Base-by-base conservation (phyloP, 2,329 filamentous ascomycete genomes). In the Teratosphaeriaceae sp. region DNA sequence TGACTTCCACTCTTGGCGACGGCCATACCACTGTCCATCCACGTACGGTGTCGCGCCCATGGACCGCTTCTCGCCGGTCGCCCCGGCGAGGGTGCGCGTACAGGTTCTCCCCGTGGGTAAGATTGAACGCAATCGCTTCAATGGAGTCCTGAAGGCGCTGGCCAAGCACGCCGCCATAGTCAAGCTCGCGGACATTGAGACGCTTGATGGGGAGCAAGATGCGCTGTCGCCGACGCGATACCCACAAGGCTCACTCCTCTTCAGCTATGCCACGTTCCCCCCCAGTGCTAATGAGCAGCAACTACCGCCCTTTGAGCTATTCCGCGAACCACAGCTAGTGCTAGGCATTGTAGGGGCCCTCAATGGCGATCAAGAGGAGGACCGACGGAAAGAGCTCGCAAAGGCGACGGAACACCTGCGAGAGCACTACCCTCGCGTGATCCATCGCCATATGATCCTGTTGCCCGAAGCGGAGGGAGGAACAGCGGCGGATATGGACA, bases 21-120 rank as follows among this genome's bases (percentile, higher is more conserved):
- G n/a, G n/a, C 8, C 24, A 27, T 27, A 8, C 24, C n/a, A 8
- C n/a, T n/a, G 24, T 27, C 24, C n/a, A n/a, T 8, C 8, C 24
- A n/a, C 24, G 24, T 27, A 39, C 31, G 18, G 16, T 30, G 27
- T 34, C 24, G 20, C 15, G 24, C 19, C 41, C 26, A 61, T 61
- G 59, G 90, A 96, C 73, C 82, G 86, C 66, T 79, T 95, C 65
- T 85, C 89, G 65, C 88, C 90, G 67, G 81, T 89, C 71, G 85
- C 89, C 67, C 88, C 88, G 63, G 90, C 88, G 70, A 85, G 86
- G 75, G 80, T 97, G 62, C 85, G 86, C 71, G 87, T 84, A 50
- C 78, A 96, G 56, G 78, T 95, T 46, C 73, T 97, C 48, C 92
- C 92, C 42, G 75, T 94, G 53, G 90, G 90, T 41, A 83, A 79